Evolutionary conservation across 2,329 filamentous ascomycete species (phyloP), one percentile per base, ranked within the genome.

Genomic region (Myriosclerotinia duriaeana): DNA sequence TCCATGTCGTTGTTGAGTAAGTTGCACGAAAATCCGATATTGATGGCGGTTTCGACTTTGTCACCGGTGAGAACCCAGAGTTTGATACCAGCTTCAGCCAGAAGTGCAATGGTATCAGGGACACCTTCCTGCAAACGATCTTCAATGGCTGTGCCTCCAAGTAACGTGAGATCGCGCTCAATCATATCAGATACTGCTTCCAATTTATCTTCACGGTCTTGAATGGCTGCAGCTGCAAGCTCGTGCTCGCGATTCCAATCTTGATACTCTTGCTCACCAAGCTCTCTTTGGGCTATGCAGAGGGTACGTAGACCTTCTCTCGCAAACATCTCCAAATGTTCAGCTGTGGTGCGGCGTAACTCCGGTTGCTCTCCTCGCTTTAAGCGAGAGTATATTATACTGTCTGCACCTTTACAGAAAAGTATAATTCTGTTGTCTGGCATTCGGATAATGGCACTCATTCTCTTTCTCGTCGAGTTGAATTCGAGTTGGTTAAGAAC

Each of bases 1-100:
- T 99, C 95, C 95, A 99, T 97, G 72, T 97, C 92, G 78, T 97
- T 99, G 79, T 94, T 93, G 65, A 99, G 85, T 42, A 99, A 84
- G 73, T 99, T 99, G 82, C 96, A 99, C 14, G 96, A 99, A 79
- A 98, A 99, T 2, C 95, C 95, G 76, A 99, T 99, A 80, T 99
- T 99, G 87, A 99, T 99, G 67, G 96, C 95, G 34, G 95, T 99
- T 80, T 99, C 95, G 42, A 98, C 94, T 79, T 98, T 99, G 83
- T 99, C 95, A 70, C 96, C 95, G 20, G 95, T 99, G 71, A 99
- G 81, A 64, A 99, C 95, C 95, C 95, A 99, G 9, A 99, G 86
- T 79, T 99, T 99, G 79, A 99, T 97, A 77, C 96, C 96, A 64
- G 95, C 95, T 74, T 93, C 87, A 40, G 90, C 94, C 63, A 99